Evolutionary conservation across 345 rosid genomes (phyloP).

Genomic region (Trapa incisa): DNA sequence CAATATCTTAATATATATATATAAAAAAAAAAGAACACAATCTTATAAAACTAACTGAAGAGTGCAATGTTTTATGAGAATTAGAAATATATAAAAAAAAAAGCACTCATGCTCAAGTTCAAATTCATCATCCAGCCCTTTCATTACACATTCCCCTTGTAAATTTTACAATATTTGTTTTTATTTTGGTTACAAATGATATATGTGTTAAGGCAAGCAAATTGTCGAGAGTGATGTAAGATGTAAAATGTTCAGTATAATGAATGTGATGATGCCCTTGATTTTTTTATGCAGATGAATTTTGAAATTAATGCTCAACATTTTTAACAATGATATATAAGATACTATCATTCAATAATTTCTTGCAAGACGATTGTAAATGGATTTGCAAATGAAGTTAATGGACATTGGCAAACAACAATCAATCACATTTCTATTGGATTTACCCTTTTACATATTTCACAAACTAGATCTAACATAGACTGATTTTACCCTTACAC

Average conservation of each 20-base stretch:
- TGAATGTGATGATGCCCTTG: background rate
- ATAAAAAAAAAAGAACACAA: slow-evolving; percentile 42
- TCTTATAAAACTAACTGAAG: slow-evolving; percentile 70
- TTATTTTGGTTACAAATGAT: background rate
- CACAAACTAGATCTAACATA: too few relatives aligned
- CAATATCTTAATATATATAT: too few relatives aligned
- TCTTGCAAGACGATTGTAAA: too few relatives aligned
- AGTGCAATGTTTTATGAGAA: slow-evolving; percentile 31
- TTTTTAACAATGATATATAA: too few relatives aligned
- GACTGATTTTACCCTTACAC: too few relatives aligned
- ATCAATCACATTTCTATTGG: too few relatives aligned
- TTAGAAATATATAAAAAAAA: slow-evolving; percentile 25
- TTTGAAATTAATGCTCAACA: background rate
- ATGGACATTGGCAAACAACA: too few relatives aligned
- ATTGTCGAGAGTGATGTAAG: background rate
- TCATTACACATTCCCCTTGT: background rate
- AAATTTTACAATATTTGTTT: background rate
- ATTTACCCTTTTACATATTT: too few relatives aligned
- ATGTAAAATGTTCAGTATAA: background rate
- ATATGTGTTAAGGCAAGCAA: background rate
- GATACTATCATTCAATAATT: too few relatives aligned
- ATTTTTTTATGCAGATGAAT: background rate
- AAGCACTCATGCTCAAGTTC: background rate
- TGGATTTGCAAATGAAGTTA: too few relatives aligned
- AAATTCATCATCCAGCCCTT: background rate